A percentile compares a stretch with the other conserved stretches of the same genome.
phyloP scores from a whole-genome alignment of 192 early-diverging fungal species.

The Mortierella hygrophila region DNA sequence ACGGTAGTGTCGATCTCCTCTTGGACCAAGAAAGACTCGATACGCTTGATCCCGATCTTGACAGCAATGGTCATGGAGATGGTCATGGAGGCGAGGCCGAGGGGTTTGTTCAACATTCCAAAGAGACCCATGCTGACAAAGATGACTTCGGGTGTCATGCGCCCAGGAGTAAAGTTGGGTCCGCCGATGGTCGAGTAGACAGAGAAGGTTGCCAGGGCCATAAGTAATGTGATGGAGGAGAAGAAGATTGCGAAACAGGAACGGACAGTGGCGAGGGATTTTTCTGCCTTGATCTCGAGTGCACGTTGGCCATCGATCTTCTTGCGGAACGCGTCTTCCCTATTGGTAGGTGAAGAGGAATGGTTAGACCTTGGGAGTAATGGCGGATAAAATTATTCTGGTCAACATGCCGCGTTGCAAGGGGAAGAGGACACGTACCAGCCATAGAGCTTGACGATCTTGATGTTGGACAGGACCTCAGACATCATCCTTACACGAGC shows the following conservation, averaged over 20 bases:
- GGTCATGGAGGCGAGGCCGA: constrained; percentile 81
- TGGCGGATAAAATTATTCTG: background rate
- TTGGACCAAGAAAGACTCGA: constrained; percentile 78
- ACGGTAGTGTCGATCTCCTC: constrained; percentile 72
- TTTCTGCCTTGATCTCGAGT: constrained; percentile 4
- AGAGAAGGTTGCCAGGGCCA: constrained; percentile 15
- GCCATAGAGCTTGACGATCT: constrained; percentile 38
- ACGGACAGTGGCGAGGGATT: background rate
- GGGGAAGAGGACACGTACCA: background rate
- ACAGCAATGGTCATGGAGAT: constrained; percentile 83
- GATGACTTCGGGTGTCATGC: constrained; percentile 73
- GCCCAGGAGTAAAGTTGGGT: constrained; percentile 59
- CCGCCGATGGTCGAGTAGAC: constrained; percentile 54
- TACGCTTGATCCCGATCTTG: constrained; percentile 79
- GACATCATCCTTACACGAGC: constrained; percentile 30
- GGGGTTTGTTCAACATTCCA: constrained; percentile 89
- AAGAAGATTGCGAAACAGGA: constrained; percentile 19
- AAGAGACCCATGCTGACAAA: constrained; percentile 93
- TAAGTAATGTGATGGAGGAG: constrained; percentile 47
- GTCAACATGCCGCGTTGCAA: too few relatives aligned
- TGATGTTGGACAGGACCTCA: constrained; percentile 35
- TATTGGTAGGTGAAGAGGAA: background rate
- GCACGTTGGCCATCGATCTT: constrained; percentile 8
- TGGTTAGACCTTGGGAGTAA: background rate
- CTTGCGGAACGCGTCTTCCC: constrained; percentile 19